phyloP scores from a whole-genome alignment of 2,329 filamentous ascomycete species.

The Penicillium rolfsii region DNA sequence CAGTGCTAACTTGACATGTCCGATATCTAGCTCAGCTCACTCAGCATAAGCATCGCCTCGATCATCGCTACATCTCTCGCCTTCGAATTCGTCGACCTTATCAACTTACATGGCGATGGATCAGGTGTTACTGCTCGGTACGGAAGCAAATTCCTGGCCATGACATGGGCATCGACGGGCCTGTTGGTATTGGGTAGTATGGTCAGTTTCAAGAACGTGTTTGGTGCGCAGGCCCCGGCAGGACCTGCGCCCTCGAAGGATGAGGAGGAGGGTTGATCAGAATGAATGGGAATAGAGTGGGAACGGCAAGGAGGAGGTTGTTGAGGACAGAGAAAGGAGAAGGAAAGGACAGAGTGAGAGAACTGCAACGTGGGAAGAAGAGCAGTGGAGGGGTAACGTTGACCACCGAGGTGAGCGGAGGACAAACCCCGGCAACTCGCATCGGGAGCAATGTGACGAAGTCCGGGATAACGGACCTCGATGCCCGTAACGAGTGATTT shows the following conservation, averaged over 20 bases:
- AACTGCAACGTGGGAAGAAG: background rate
- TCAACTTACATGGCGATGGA: conserved; percentile 58
- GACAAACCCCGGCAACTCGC: conserved; percentile 3
- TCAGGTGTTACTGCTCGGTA: conserved; percentile 55
- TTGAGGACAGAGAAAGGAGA: background rate
- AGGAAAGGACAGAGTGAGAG: background rate
- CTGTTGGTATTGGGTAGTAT: conserved; percentile 37
- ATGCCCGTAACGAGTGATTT: conserved; percentile 12
- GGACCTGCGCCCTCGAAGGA: conserved; percentile 21
- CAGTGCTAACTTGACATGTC: background rate
- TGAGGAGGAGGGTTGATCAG: conserved; percentile 21
- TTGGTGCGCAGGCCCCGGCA: conserved; percentile 15
- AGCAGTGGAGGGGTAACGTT: background rate
- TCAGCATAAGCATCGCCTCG: conserved; percentile 70
- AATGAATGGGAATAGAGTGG: background rate
- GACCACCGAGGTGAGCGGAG: too few species aligned
- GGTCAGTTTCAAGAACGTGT: conserved; percentile 35
- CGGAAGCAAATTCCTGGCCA: conserved; percentile 59
- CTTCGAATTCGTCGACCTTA: conserved; percentile 55
- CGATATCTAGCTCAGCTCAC: conserved; percentile 51
- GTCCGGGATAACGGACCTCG: background rate
- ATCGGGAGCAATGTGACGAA: conserved; percentile 6
- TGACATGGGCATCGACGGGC: conserved; percentile 62
- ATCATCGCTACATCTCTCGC: conserved; percentile 70
- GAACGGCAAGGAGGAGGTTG: background rate